Conservation (phyloP, 257 asterid genomes). For the Voacanga thouarsii region DNA sequence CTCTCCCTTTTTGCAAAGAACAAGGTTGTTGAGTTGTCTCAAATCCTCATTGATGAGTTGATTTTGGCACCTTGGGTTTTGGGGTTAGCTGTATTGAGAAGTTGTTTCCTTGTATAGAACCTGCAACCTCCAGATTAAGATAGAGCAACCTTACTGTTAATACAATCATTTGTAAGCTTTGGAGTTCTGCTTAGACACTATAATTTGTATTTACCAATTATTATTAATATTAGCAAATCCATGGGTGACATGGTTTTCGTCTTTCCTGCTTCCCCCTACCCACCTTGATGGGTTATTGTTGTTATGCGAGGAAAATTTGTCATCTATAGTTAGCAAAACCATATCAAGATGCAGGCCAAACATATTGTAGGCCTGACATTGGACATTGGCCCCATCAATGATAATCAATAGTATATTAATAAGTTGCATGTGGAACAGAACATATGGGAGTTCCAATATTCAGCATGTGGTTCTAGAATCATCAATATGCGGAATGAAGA, state of each 20-base stretch:
- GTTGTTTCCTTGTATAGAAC: neutral
- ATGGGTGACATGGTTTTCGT: too few species aligned
- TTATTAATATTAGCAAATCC: neutral
- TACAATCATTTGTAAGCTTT: neutral
- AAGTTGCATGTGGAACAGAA: neutral
- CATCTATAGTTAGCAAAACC: too few species aligned
- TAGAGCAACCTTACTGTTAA: neutral
- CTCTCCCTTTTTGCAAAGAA: neutral
- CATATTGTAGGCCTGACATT: neutral
- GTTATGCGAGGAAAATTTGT: too few species aligned
- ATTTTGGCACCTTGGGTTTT: neutral
- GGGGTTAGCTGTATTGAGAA: neutral
- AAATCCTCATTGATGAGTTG: neutral
- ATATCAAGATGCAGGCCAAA: too few species aligned
- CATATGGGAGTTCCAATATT: neutral
- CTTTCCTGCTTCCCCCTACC: too few species aligned
- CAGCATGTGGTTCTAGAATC: neutral
- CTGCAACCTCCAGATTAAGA: neutral
- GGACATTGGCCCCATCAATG: neutral
- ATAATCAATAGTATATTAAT: too few species aligned
- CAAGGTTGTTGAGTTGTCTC: neutral
- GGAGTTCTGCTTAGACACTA: neutral
- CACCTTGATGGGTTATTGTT: too few species aligned
- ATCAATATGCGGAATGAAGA: neutral
- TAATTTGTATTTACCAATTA: neutral